Conservation (phyloP, 2,329 filamentous ascomycete genomes). For the Claviceps sorghi region DNA sequence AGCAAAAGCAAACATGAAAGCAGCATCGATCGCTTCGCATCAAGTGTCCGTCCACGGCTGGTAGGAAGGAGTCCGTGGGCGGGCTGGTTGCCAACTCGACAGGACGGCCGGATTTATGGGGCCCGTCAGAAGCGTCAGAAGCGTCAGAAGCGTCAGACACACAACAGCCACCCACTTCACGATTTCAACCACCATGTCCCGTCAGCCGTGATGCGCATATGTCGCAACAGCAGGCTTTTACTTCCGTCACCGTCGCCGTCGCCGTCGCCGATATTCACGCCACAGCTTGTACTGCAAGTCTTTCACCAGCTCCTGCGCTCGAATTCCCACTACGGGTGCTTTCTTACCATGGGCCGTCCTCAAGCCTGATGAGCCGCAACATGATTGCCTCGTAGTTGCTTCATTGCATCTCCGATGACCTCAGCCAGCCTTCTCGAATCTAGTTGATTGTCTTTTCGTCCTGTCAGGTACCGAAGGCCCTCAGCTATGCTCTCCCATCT, state of each 20-base stretch:
- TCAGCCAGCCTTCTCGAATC: neutral
- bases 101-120: neutral
- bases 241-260: neutral
- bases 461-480: neutral
- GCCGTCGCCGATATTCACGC: neutral
- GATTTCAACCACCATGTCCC: neutral
- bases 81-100: neutral
- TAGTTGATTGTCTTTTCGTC: neutral
- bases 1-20: no score
- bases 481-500: conserved; percentile 35
- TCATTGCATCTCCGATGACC: neutral
- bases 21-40: no score
- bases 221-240: neutral
- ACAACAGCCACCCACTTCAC: neutral
- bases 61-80: neutral
- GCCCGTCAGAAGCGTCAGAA: neutral
- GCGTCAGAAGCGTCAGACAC: neutral
- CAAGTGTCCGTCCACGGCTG: no score
- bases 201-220: neutral
- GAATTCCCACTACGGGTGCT: neutral
- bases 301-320: neutral
- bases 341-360: neutral
- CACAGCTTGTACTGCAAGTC: neutral
- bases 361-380: neutral
- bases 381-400: neutral